phyloP scores from a whole-genome alignment of 768 basidiomycete genomes.

The Russula compacta region DNA sequence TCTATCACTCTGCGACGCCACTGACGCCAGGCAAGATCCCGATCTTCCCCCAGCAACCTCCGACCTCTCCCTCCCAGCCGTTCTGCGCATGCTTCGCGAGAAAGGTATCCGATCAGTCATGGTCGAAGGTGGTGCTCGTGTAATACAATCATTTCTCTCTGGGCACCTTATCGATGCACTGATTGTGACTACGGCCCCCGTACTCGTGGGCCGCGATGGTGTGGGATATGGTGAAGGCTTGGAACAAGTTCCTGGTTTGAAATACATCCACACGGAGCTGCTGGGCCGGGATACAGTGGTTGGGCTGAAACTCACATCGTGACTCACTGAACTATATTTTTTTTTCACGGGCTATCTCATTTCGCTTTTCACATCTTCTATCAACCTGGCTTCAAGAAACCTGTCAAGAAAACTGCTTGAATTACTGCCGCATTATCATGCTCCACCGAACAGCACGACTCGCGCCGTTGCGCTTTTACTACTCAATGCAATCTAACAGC shows the following conservation, averaged over 20 bases:
- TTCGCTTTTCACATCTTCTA: background rate
- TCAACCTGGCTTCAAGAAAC: background rate
- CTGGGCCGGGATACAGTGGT: conserved; percentile 27
- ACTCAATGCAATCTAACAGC: background rate
- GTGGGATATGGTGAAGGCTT: conserved; percentile 42
- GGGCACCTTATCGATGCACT: conserved; percentile 49
- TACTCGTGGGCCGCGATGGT: conserved; percentile 68
- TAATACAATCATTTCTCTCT: conserved; percentile 67
- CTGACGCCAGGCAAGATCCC: conserved; percentile 6
- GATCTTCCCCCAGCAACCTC: conserved; percentile 24
- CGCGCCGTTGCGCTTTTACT: background rate
- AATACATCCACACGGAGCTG: conserved; percentile 23
- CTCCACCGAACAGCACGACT: background rate
- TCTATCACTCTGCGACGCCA: background rate
- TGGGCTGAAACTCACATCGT: conserved; percentile 19
- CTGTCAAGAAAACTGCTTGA: background rate
- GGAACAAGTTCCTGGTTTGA: conserved; percentile 21
- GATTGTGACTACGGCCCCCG: conserved; percentile 81
- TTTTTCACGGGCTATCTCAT: background rate
- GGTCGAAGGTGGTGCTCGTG: conserved; percentile 88
- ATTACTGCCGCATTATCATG: background rate
- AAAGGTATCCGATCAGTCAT: conserved; percentile 69
- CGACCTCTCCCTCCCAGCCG: conserved; percentile 34
- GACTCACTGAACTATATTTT: background rate
- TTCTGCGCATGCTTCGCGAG: conserved; percentile 45